phyloP scores from a whole-genome alignment of 2,329 filamentous ascomycete species.

The Incumbomyces lentus region DNA sequence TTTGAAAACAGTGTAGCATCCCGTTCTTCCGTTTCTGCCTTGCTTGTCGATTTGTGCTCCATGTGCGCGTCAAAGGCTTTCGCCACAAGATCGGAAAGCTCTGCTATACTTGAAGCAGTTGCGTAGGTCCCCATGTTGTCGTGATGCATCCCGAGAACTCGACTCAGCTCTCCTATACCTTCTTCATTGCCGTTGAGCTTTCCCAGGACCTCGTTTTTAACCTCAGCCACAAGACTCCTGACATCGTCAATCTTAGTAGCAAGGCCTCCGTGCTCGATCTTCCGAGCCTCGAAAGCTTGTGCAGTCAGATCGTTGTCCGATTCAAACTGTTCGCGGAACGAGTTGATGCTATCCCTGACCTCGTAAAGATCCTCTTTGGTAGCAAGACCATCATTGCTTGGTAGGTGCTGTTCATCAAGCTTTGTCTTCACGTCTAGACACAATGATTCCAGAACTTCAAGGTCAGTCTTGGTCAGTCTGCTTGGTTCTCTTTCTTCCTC shows the following conservation, averaged over 20 bases:
- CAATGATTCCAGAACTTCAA: conserved; percentile 69
- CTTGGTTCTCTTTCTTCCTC: conserved; percentile 27
- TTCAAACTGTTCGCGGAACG: conserved; percentile 59
- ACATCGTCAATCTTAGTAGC: conserved; percentile 69
- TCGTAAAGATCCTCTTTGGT: conserved; percentile 65
- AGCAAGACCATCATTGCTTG: conserved; percentile 60
- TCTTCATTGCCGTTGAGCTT: conserved; percentile 67
- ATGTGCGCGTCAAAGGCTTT: conserved; percentile 80
- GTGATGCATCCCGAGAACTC: conserved; percentile 57
- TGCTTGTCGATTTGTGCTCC: conserved; percentile 65
- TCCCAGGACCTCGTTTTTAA: conserved; percentile 64
- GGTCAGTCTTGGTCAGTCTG: conserved; percentile 66
- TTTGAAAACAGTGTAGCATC: conserved; percentile 46
- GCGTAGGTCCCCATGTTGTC: conserved; percentile 42
- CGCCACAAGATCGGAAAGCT: conserved; percentile 65
- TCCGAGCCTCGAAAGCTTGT: conserved; percentile 72
- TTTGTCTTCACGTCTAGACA: conserved; percentile 76
- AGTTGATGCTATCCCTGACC: conserved; percentile 60
- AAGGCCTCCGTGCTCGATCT: conserved; percentile 69
- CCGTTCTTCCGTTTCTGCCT: conserved; percentile 63
- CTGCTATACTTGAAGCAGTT: conserved; percentile 53
- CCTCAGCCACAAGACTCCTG: conserved; percentile 64
- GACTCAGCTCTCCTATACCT: conserved; percentile 45
- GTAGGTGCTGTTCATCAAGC: conserved; percentile 61
- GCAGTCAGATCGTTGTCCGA: conserved; percentile 61